Evolutionary conservation across 371 early-diverging fungal genomes (phyloP).

Genomic region (Coemansia sp.): DNA sequence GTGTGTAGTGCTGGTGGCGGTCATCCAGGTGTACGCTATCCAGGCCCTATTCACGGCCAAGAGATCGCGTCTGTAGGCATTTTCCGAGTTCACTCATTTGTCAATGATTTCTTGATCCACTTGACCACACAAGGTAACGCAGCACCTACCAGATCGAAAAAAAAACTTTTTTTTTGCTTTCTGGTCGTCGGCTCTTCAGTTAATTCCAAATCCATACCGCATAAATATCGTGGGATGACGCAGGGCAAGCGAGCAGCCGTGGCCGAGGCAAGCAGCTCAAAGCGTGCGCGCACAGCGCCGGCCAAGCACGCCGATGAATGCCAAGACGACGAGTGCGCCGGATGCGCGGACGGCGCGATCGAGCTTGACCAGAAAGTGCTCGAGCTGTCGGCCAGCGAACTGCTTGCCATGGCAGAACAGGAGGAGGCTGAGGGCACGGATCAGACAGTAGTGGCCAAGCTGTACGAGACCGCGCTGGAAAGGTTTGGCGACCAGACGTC

Average conservation of each 20-base stretch:
- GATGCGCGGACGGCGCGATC: conserved; percentile 34
- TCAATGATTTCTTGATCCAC: not conserved
- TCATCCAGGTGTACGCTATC: conserved; percentile 83
- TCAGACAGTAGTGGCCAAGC: conserved; percentile 26
- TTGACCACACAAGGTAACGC: no score
- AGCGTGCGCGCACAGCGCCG: conserved; percentile 26
- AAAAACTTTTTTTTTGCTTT: no score
- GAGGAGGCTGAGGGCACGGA: conserved; percentile 21
- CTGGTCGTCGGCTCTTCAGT: no score
- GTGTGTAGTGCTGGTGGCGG: conserved; percentile 76
- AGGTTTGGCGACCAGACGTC: conserved; percentile 24
- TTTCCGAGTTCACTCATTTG: not conserved
- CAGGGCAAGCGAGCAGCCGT: not conserved
- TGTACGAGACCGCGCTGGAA: conserved; percentile 35
- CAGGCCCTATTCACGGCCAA: conserved; percentile 72
- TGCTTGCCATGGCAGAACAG: conserved; percentile 30
- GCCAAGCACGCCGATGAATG: conserved; percentile 17
- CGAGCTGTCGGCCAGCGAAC: conserved; percentile 15
- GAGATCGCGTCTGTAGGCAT: conserved; percentile 59
- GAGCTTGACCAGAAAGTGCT: conserved; percentile 20
- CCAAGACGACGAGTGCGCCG: conserved; percentile 21
- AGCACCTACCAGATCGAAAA: no score
- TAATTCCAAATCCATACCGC: no score
- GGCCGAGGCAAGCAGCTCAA: not conserved
- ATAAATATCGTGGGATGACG: conserved; percentile 2